Base-by-base conservation (phyloP, 108 stramenopile species). In the Aurantiochytrium sp. region DNA sequence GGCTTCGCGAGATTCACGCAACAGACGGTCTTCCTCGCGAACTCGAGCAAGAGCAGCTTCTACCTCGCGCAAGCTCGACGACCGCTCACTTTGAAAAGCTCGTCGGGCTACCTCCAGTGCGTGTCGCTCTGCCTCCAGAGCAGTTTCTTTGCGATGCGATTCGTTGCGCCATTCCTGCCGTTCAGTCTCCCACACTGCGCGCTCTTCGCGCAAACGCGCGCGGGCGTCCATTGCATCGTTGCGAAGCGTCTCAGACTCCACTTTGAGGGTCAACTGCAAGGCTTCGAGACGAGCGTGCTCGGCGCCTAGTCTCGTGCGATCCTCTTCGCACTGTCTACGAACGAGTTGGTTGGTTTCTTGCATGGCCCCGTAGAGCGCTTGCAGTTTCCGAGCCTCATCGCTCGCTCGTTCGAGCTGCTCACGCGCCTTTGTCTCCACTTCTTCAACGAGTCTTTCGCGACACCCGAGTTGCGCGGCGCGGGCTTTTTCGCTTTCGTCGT, bases 1-100 rank as follows among this genome's bases (percentile, higher is more conserved):
- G 10, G 76, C 76, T 55, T 83, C 76, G 76, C 76, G 76, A 35
- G 76, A 47, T 83, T 83, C 76, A 6, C 51, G 45, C 49, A 83
- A 53, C 19, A 53, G 49, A 19, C 6, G 45, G 0, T 83, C 76
- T 23, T 83, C 76, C 25, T 47, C 10, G 25, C 76, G 76, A 12
- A 83, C 51, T 12, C 51, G 45, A 6, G 76, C 76, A 12, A 83
- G 12, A 83, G 45, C 51, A 12, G 49, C n/a, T 35, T 83, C 76
- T 6, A 3, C 45, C n/a, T 83, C 76, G 10, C 51, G 76, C 10
- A 83, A 12, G n/a, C 45, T 53, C 4, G 28, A 10, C 4, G 18
- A 45, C 14, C 76, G 45, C 51, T 83, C 76, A 23, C 23, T 83
- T 23, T 4, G 43, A 23, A 83, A 83, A 35, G 76, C 76, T 6